phyloP scores from a whole-genome alignment of 768 basidiomycete genomes.

The Lepiota brunneoincarnata region DNA sequence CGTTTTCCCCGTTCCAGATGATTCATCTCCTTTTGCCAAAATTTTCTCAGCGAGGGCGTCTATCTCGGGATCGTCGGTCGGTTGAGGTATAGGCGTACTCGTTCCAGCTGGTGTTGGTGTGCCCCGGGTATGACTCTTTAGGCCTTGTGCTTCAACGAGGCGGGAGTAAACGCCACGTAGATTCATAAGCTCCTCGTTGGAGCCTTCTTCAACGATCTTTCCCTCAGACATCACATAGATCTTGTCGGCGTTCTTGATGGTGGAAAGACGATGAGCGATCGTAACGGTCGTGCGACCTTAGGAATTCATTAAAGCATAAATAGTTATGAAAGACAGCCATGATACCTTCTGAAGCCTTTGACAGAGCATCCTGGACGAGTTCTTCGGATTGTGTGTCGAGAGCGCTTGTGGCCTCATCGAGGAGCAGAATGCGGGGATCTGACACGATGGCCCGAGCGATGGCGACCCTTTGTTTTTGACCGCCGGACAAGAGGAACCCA shows the following conservation, averaged over 20 bases:
- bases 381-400: conserved; percentile 77
- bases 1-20: conserved; percentile 36
- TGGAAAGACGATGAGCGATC: conserved; percentile 68
- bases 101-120: not conserved
- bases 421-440: conserved; percentile 70
- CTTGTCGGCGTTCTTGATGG: conserved; percentile 70
- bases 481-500: conserved; percentile 72
- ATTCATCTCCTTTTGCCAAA: conserved; percentile 38
- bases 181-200: conserved; percentile 59
- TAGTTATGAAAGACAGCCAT: conserved; percentile 35
- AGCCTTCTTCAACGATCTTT: conserved; percentile 68
- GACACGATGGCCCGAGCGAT: conserved; percentile 82
- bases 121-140: conserved; percentile 21
- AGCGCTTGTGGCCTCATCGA: conserved; percentile 79
- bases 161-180: conserved; percentile 58
- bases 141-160: conserved; percentile 67
- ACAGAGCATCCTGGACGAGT: conserved; percentile 78
- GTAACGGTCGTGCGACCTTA: conserved; percentile 62
- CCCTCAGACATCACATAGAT: conserved; percentile 84
- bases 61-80: not conserved
- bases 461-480: conserved; percentile 78
- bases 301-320: conserved; percentile 23
- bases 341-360: conserved; percentile 64
- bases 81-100: not conserved
- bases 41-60: conserved; percentile 34